Percentiles rank a stretch among this genome's conserved stretches.
Evolutionary conservation across 176 grass and related monocot species (phyloP).

Genomic region (Cenchrus purpureus): DNA sequence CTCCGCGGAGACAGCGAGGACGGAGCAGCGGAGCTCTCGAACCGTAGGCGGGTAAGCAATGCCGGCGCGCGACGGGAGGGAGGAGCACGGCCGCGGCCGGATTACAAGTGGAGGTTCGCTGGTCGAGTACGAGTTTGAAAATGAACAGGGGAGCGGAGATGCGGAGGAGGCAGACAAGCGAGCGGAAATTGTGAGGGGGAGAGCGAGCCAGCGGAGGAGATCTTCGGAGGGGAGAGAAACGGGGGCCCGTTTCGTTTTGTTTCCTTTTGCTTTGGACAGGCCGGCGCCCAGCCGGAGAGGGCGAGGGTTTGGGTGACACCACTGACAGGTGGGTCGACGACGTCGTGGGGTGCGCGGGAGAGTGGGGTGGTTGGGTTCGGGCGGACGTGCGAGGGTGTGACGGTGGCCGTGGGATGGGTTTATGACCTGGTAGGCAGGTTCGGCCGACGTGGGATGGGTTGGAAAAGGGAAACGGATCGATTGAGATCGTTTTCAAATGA

Average conservation of each 20-base stretch:
- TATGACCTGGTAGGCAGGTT: background rate
- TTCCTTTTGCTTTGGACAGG: background rate
- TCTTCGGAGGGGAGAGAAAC: background rate
- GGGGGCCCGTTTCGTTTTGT: background rate
- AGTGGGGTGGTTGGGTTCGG: background rate
- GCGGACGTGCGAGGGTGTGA: background rate
- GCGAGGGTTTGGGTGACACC: background rate
- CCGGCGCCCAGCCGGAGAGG: background rate
- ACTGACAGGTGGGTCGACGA: constrained; percentile 5
- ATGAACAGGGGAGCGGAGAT: background rate
- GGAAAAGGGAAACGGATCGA: constrained; percentile 12
- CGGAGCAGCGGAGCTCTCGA: background rate
- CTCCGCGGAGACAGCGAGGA: background rate
- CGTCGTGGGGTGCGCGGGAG: background rate
- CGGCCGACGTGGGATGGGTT: background rate
- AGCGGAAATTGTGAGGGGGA: constrained; percentile 43
- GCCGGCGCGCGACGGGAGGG: constrained; percentile 43
- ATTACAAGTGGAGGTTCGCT: constrained; percentile 35
- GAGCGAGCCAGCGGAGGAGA: background rate
- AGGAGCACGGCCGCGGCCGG: background rate
- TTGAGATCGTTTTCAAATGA: background rate
- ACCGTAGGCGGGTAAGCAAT: background rate
- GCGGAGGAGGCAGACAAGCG: constrained; percentile 25
- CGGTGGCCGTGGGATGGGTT: background rate
- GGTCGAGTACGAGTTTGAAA: constrained; percentile 15